Evolutionary conservation across 768 basidiomycete species (phyloP).

Genomic region (Kockovaella imperatae): DNA sequence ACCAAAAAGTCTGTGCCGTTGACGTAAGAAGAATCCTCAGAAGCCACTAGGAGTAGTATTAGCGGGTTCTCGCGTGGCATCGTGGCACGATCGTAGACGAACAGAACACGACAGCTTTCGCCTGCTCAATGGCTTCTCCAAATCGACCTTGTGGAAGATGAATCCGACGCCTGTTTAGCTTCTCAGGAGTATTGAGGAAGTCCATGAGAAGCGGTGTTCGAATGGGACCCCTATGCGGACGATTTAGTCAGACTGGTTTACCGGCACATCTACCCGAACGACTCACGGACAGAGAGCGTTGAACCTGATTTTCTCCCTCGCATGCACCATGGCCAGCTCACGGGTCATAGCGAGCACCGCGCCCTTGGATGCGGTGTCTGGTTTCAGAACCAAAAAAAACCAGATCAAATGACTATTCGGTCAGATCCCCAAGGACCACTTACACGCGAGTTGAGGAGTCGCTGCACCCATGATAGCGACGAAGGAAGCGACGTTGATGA

Average conservation of each 20-base stretch:
- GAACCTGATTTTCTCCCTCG: constrained; percentile 88
- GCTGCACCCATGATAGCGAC: constrained; percentile 93
- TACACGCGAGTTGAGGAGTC: constrained; percentile 95
- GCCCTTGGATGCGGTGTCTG: constrained; percentile 95
- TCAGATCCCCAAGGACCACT: constrained; percentile 39
- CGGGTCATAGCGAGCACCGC: constrained; percentile 98
- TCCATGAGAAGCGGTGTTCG: constrained; percentile 97
- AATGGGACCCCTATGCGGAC: constrained; percentile 66
- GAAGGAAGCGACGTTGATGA: constrained; percentile 98
- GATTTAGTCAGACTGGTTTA: background rate
- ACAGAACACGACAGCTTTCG: constrained; percentile 88
- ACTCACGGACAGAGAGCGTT: constrained; percentile 94
- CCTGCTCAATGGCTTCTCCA: constrained; percentile 91
- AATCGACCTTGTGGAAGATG: constrained; percentile 90
- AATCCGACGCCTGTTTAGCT: constrained; percentile 78
- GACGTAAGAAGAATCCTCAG: constrained; percentile 91
- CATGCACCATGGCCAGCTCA: constrained; percentile 96
- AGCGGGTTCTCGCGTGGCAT: constrained; percentile 4
- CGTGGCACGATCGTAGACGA: constrained; percentile 44
- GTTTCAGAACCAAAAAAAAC: background rate
- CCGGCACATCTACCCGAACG: background rate
- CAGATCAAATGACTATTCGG: background rate
- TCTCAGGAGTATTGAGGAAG: constrained; percentile 93
- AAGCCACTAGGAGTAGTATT: constrained; percentile 56
- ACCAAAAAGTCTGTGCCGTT: constrained; percentile 95